phyloP scores from a whole-genome alignment of 2,329 filamentous ascomycete genomes.

The Fusarium luffae region DNA sequence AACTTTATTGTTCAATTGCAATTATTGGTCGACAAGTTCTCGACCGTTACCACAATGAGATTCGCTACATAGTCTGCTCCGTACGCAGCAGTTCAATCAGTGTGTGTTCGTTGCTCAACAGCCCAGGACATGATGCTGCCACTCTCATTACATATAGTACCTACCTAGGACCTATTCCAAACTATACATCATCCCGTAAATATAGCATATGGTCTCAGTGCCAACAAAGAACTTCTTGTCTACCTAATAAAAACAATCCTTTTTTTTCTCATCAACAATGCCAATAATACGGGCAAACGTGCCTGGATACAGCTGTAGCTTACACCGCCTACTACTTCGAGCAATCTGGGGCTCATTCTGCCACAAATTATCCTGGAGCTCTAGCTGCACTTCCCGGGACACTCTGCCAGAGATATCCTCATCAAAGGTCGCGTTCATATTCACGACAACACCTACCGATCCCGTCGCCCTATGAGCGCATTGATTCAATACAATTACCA shows the following conservation, averaged over 20 bases:
- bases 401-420: slow-evolving; percentile 21
- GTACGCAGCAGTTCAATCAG: neutral
- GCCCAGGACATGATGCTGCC: neutral
- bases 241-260: neutral
- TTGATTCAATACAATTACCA: neutral
- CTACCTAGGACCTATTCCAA: neutral
- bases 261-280: neutral
- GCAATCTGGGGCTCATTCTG: slow-evolving; percentile 17
- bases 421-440: slow-evolving; percentile 1
- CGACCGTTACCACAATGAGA: neutral
- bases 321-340: slow-evolving; percentile 27
- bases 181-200: neutral
- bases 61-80: neutral
- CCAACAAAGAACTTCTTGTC: neutral
- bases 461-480: neutral
- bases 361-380: slow-evolving; percentile 31
- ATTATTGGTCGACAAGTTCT: neutral
- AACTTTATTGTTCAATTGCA: neutral
- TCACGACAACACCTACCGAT: neutral
- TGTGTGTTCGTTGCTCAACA: neutral
- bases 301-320: neutral
- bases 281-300: neutral
- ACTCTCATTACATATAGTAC: neutral
- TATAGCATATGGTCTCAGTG: neutral
- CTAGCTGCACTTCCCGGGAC: slow-evolving; percentile 9